Conservation (phyloP, 805 yeast species). For the Lachancea meyersii region DNA sequence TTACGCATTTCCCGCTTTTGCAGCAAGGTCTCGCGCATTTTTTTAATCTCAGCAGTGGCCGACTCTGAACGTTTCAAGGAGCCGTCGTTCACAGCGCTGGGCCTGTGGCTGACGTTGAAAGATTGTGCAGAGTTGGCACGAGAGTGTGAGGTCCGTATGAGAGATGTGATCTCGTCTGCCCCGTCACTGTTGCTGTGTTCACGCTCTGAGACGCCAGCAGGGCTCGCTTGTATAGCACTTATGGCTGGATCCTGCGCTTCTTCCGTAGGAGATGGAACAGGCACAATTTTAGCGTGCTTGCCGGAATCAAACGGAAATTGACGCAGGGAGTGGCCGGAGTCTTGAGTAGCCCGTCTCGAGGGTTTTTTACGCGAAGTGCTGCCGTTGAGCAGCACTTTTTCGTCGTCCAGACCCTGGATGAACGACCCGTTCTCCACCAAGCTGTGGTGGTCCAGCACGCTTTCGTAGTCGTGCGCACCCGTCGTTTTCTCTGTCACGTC, state of each 20-base stretch:
- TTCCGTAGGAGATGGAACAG: slow-evolving; percentile 14
- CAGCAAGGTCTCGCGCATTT: slow-evolving; percentile 45
- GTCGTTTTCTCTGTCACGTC: not conserved
- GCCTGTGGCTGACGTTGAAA: slow-evolving; percentile 12
- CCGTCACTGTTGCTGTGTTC: not conserved
- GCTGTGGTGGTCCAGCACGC: slow-evolving; percentile 9
- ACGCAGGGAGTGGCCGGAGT: slow-evolving; percentile 15
- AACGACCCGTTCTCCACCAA: slow-evolving; percentile 31
- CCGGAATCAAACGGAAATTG: slow-evolving; percentile 32
- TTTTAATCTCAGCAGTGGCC: slow-evolving; percentile 41
- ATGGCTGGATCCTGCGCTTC: slow-evolving; percentile 4
- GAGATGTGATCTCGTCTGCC: slow-evolving; percentile 1
- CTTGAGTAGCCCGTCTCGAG: slow-evolving; percentile 19
- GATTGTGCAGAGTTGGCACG: slow-evolving; percentile 12
- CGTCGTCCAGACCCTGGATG: slow-evolving; percentile 32
- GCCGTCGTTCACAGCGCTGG: slow-evolving; percentile 17
- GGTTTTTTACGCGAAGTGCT: slow-evolving; percentile 19
- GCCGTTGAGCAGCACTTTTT: slow-evolving; percentile 33
- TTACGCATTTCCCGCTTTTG: slow-evolving; percentile 40
- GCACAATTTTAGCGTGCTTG: slow-evolving; percentile 33
- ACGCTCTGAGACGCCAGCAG: not conserved
- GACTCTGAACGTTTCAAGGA: slow-evolving; percentile 32
- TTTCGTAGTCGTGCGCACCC: slow-evolving; percentile 11
- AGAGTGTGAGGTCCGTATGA: slow-evolving; percentile 3
- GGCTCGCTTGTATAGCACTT: not conserved